A percentile compares a stretch with the other conserved stretches of the same genome.
Evolutionary conservation across 805 yeast genomes (phyloP).

Genomic region (Yarrowia divulgata): DNA sequence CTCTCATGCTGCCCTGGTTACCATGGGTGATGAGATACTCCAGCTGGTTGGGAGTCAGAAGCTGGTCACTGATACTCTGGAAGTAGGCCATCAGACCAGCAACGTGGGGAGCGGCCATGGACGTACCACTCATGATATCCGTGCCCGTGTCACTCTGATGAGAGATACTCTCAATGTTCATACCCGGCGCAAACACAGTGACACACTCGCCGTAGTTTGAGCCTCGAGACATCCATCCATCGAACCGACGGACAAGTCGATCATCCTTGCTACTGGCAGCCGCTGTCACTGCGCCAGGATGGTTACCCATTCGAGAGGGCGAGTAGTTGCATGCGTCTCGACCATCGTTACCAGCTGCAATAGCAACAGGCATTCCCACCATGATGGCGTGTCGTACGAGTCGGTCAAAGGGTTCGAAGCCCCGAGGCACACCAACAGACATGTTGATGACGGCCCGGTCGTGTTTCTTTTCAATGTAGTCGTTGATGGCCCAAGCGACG

Average conservation of each 20-base stretch:
- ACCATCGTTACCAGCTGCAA: conserved; percentile 34
- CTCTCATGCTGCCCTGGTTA: conserved; percentile 30
- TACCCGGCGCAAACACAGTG: conserved; percentile 96
- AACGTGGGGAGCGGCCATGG: conserved; percentile 98
- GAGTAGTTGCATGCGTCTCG: conserved; percentile 33
- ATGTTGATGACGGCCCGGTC: conserved; percentile 31
- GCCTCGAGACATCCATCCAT: conserved; percentile 51
- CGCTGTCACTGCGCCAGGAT: conserved; percentile 50
- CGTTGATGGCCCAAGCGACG: conserved; percentile 59
- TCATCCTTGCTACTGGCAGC: conserved; percentile 35
- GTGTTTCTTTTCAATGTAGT: conserved; percentile 43
- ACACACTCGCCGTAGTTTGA: conserved; percentile 76
- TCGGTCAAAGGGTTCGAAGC: conserved; percentile 51
- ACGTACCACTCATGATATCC: conserved; percentile 75
- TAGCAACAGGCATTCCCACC: conserved; percentile 48
- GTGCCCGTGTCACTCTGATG: conserved; percentile 47
- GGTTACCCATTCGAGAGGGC: conserved; percentile 22
- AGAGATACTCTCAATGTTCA: conserved; percentile 71
- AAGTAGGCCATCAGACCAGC: conserved; percentile 89
- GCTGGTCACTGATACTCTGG: conserved; percentile 29
- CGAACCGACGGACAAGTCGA: conserved; percentile 13
- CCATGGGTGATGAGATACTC: conserved; percentile 29
- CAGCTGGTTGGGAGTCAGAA: conserved; percentile 12
- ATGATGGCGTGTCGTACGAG: conserved; percentile 20
- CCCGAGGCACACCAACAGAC: conserved; percentile 53